Conservation (phyloP, 192 early-diverging fungal genomes). For the Tieghemiomyces parasiticus region DNA sequence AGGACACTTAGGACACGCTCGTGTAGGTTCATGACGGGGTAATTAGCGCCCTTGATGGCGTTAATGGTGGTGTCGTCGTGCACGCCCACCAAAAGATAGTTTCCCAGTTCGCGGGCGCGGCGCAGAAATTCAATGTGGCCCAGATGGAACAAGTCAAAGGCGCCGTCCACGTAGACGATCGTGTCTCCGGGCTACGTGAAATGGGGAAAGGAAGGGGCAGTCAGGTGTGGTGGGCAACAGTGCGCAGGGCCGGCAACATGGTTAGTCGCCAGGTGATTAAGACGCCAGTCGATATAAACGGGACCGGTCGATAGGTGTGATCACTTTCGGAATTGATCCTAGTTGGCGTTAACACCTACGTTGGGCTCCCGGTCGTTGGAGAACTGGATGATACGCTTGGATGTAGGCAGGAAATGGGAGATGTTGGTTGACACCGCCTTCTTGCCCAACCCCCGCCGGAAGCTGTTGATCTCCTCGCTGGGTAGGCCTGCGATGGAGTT, state of each 20-base stretch:
- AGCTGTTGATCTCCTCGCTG: slow-evolving; percentile 41
- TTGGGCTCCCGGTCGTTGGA: slow-evolving; percentile 65
- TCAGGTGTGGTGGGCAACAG: slow-evolving; percentile 1
- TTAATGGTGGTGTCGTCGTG: slow-evolving; percentile 89
- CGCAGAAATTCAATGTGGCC: slow-evolving; percentile 60
- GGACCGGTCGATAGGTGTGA: too few species aligned
- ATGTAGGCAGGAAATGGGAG: slow-evolving; percentile 81
- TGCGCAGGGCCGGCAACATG: too few species aligned
- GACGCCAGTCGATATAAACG: too few species aligned
- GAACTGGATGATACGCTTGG: slow-evolving; percentile 79
- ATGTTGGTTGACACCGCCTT: slow-evolving; percentile 25
- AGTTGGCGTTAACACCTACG: too few species aligned
- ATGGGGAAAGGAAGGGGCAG: background rate
- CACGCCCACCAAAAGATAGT: slow-evolving; percentile 86
- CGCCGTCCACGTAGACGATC: slow-evolving; percentile 90
- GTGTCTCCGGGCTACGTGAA: slow-evolving; percentile 36
- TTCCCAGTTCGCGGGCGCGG: slow-evolving; percentile 65
- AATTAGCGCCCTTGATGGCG: slow-evolving; percentile 69
- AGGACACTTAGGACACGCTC: slow-evolving; percentile 89
- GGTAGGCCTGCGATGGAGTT: slow-evolving; percentile 37
- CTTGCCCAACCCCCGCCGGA: slow-evolving; percentile 33
- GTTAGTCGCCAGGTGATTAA: too few species aligned
- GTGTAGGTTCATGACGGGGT: slow-evolving; percentile 90
- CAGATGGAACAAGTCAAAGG: slow-evolving; percentile 92
- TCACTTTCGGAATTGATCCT: too few species aligned